Conservation (phyloP, 176 grass and related monocot genomes). For the Carex pumila region DNA sequence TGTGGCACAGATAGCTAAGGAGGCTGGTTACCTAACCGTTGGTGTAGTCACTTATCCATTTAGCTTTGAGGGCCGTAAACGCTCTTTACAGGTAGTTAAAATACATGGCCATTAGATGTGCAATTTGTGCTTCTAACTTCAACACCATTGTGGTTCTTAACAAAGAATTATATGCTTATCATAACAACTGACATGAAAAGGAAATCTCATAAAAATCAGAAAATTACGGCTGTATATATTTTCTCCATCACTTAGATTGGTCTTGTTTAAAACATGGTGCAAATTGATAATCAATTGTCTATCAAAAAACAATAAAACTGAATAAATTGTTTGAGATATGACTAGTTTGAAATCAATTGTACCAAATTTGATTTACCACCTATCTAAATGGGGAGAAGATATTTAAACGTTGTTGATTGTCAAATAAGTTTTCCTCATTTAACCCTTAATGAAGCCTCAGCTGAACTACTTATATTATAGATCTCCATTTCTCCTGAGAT, state of each 20-base stretch:
- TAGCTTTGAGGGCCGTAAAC: conserved; percentile 90
- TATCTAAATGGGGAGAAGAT: background rate
- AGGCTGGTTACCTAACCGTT: conserved; percentile 95
- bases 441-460: background rate
- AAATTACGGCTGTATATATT: background rate
- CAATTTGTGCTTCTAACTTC: background rate
- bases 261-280: background rate
- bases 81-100: conserved; percentile 77
- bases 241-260: background rate
- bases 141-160: background rate
- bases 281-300: background rate
- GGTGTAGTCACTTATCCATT: conserved; percentile 97
- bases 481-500: background rate
- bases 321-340: background rate
- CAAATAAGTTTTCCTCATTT: too few relatives aligned
- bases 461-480: background rate
- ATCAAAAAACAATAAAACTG: background rate
- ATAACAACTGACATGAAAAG: background rate
- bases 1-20: conserved; percentile 95
- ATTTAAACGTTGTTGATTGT: too few relatives aligned
- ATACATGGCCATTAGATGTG: background rate
- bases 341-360: background rate
- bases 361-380: background rate
- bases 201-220: background rate
- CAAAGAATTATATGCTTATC: background rate